Percentiles rank a stretch among this genome's conserved stretches.
These are phyloP conservation scores for Apiospora phragmitis DNA, from an alignment of 2,329 filamentous ascomycete species.

Conservation along the genomic window DNA sequence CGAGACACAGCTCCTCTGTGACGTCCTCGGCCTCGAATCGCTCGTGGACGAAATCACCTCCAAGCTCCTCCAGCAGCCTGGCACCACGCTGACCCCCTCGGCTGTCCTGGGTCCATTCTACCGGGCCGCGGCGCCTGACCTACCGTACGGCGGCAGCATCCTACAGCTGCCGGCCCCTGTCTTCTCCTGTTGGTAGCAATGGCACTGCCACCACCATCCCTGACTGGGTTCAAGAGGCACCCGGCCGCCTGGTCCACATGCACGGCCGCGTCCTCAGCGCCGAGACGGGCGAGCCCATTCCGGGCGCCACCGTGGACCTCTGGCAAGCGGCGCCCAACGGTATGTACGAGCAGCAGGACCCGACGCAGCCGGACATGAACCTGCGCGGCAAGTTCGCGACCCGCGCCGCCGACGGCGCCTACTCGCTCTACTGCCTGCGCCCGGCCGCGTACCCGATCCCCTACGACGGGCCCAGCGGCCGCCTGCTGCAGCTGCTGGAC, in stretches of 20 bases:
- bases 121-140: constrained; percentile 68
- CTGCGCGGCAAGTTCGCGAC: constrained; percentile 72
- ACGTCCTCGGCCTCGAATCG: constrained; percentile 72
- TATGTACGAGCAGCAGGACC: constrained; percentile 72
- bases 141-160: constrained; percentile 70
- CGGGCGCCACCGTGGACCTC: constrained; percentile 68
- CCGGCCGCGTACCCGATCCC: constrained; percentile 58
- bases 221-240: constrained; percentile 46
- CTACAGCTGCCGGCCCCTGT: constrained; percentile 45
- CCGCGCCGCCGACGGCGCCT: constrained; percentile 59
- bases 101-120: constrained; percentile 87
- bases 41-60: constrained; percentile 82
- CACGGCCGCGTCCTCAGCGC: constrained; percentile 51
- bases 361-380: constrained; percentile 70
- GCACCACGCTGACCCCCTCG: constrained; percentile 64
- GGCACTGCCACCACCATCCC: neutral
- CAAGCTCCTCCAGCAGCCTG: constrained; percentile 42
- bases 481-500: constrained; percentile 54
- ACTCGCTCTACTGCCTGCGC: constrained; percentile 55
- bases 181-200: neutral
- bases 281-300: constrained; percentile 62
- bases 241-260: constrained; percentile 64
- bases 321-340: constrained; percentile 80
- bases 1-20: constrained; percentile 67
- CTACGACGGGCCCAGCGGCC: constrained; percentile 52